phyloP scores from a whole-genome alignment of 495 filamentous ascomycete species.

The Patellaria atrata region DNA sequence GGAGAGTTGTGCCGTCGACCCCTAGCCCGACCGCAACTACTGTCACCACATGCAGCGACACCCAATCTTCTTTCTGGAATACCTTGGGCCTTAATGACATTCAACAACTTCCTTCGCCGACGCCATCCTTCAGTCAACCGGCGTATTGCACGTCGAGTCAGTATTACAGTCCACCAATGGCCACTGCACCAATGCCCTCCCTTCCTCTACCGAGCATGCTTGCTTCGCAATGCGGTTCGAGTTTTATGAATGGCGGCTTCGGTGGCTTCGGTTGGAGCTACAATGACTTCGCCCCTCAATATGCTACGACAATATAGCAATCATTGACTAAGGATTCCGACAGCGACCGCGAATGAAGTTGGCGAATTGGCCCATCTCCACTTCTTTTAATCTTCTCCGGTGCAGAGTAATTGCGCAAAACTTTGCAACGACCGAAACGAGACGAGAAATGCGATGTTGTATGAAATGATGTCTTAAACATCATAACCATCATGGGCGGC shows the following conservation, averaged over 20 bases:
- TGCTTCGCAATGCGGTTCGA: constrained; percentile 62
- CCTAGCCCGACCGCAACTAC: constrained; percentile 58
- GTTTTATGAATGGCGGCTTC: constrained; percentile 51
- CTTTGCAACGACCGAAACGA: constrained; percentile 23
- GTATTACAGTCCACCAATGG: constrained; percentile 51
- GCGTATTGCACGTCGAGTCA: constrained; percentile 50
- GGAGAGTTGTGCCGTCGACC: constrained; percentile 78
- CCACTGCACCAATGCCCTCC: constrained; percentile 43
- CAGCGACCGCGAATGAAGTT: constrained; percentile 16
- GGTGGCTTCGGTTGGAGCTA: constrained; percentile 59
- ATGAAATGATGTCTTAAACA: constrained; percentile 22
- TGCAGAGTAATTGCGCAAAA: constrained; percentile 17
- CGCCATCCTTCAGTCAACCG: constrained; percentile 67
- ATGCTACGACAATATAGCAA: constrained; percentile 42
- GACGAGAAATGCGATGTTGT: constrained; percentile 27
- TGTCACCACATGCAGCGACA: constrained; percentile 55
- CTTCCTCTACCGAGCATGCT: constrained; percentile 87
- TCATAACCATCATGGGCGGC: constrained; percentile 19
- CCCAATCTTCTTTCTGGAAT: constrained; percentile 63
- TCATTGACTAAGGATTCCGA: constrained; percentile 6
- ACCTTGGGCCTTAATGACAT: constrained; percentile 56
- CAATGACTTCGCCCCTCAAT: constrained; percentile 43
- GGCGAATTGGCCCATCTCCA: constrained; percentile 13
- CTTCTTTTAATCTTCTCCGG: constrained; percentile 12
- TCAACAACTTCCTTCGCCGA: constrained; percentile 57